A percentile compares a stretch with the other conserved stretches of the same genome.
These are phyloP conservation scores for Pichia insulana DNA, from an alignment of 805 yeast species.

Conservation along the genomic window DNA sequence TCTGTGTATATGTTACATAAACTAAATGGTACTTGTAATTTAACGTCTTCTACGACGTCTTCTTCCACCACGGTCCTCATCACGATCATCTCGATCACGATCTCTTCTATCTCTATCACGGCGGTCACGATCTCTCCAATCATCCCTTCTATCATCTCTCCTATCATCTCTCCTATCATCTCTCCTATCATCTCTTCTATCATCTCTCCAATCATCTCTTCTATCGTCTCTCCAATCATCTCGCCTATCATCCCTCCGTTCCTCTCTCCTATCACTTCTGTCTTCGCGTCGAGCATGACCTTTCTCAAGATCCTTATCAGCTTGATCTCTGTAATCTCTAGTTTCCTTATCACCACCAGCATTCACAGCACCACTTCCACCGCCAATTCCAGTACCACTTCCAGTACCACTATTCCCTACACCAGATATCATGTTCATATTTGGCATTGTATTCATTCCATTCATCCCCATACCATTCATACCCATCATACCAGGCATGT, in stretches of 20 bases:
- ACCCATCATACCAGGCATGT: slow-evolving; percentile 22
- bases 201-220: slow-evolving; percentile 4
- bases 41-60: slow-evolving; percentile 11
- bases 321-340: slow-evolving; percentile 22
- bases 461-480: slow-evolving; percentile 21
- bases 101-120: slow-evolving; percentile 13
- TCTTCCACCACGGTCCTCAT: slow-evolving; percentile 4
- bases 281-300: slow-evolving; percentile 6
- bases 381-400: not conserved
- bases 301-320: slow-evolving; percentile 21
- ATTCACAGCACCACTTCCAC: not conserved
- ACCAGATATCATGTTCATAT: slow-evolving; percentile 12
- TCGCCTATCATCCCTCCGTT: slow-evolving; percentile 4
- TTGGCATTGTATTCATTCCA: slow-evolving; percentile 17
- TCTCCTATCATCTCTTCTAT: slow-evolving; percentile 3
- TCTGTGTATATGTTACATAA: slow-evolving; percentile 3
- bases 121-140: slow-evolving; percentile 6
- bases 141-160: slow-evolving; percentile 5
- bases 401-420: slow-evolving; percentile 7
- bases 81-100: slow-evolving; percentile 6
- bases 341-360: slow-evolving; percentile 2
- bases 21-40: not conserved
- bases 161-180: slow-evolving; percentile 4
- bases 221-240: slow-evolving; percentile 4
- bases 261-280: slow-evolving; percentile 4